Evolutionary conservation across 768 basidiomycete species (phyloP), one percentile per base, ranked within the genome.

Genomic region (Cantharellus anzutake): DNA sequence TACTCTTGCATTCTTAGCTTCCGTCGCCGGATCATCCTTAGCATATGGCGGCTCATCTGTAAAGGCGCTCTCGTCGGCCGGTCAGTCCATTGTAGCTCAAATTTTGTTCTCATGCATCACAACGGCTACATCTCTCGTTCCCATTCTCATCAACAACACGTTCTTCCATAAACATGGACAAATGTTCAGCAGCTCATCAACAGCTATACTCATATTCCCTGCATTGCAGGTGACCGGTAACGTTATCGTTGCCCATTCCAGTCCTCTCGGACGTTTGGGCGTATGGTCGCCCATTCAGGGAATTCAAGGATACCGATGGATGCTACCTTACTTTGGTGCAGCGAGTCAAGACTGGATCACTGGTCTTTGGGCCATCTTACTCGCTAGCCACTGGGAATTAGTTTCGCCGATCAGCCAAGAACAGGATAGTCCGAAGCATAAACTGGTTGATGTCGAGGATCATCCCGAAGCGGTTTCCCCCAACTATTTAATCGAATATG

Each of bases 361-460:
- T 4, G 86, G 78, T n/a, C 80, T 79, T 4, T 90, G 83, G 82
- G 84, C 84, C 3, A 78, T 80, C 5, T 74, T 87, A 37, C 38
- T 55, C 14, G 7, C 52, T 37, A 55, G 38, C 29, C 1, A 29
- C 20, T 29, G 20, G 20, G 20, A 29, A 29, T 29, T 29, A 29
- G 20, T 29, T 29, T 29, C 20, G 20, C 20, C 20, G 20, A 11
- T 48, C 44, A 11, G 11, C 29, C 44, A 48, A 48, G 44, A 48
- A 48, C 11, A 48, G 29, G 44, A 48, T 29, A 29, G 29, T 29
- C 44, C 44, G 44, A 29, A 11, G 29, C 29, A 11, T 48, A 29
- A 11, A 11, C 29, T 48, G 44, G 29, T 48, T 29, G 44, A 48
- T 48, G 44, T 48, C 44, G 44, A 29, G 29, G 44, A 48, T 48